Base-by-base conservation (phyloP, 306 rosid species). In the Lagenaria siceraria region DNA sequence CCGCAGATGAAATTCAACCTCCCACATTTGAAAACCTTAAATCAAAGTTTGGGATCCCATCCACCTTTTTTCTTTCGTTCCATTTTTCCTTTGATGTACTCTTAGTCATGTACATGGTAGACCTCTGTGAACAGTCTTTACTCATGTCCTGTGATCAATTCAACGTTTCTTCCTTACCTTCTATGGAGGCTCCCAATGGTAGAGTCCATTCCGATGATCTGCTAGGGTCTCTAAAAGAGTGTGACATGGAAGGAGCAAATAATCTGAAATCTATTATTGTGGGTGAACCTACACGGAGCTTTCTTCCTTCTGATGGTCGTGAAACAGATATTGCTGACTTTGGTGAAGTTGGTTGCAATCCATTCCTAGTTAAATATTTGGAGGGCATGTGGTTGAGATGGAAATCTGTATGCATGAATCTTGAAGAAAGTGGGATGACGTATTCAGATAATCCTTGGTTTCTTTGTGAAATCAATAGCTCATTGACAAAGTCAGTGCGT, bases 71-170 rank as follows among this genome's bases (percentile, higher is more conserved):
- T 70, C 80, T 83, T 79, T 82, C 89, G 3, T 70, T 89, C 72
- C 79, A 76, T 73, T 82, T 92, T 74, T 85, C 76, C 73, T 52
- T 83, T 62, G 87, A 90, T 56, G 80, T 87, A 55, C 81, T 92
- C 70, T 71, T 87, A 80, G 69, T 92, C 40, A 77, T 81, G 74
- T 85, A 87, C 60, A 68, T 76, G 22, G 78, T 83, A 60, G 88
- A 84, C 61, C 82, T 84, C 63, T 88, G 87, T 81, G 90, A 88
- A 78, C 90, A 89, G 84, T 84, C 89, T 77, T 69, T 86, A 79
- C 83, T 86, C 80, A 25, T 92, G 52, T 95, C 97, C 43, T 90
- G 93, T 82, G 97, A 95, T 74, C 80, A 89, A 74, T 55, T 90
- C 80, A 87, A 83, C 81, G 89, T 89, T 78, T 82, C 81, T 76